phyloP scores from a whole-genome alignment of 441 rosid species.

The Bocquillonia castaneifolia region DNA sequence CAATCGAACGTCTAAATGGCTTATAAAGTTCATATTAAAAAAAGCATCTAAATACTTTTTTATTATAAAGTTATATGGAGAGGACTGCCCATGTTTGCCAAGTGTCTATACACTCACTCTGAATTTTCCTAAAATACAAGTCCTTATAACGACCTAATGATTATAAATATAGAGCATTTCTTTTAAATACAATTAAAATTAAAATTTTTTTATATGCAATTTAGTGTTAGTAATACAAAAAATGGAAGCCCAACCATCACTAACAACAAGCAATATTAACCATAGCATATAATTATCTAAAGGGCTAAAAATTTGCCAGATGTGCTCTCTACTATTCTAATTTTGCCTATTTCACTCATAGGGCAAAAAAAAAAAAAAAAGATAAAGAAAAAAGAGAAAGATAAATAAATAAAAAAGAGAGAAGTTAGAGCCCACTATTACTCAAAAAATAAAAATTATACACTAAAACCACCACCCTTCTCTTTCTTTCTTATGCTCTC shows the following conservation, averaged over 20 bases:
- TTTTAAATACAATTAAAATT: not conserved
- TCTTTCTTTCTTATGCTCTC: conserved; percentile 27
- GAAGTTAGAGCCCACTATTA: too few species aligned
- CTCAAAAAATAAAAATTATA: not conserved
- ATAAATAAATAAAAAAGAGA: too few species aligned
- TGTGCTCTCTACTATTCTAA: conserved; percentile 10
- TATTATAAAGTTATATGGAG: not conserved
- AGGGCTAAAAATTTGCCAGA: conserved; percentile 25
- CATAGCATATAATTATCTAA: conserved; percentile 28
- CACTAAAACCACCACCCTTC: conserved; percentile 8
- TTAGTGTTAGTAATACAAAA: not conserved
- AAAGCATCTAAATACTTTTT: not conserved
- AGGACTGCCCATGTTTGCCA: conserved; percentile 14
- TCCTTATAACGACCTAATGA: conserved; percentile 32
- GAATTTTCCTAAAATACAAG: conserved; percentile 20
- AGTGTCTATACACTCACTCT: conserved; percentile 5
- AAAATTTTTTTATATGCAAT: not conserved
- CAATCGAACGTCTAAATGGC: not conserved
- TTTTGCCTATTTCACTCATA: conserved; percentile 12
- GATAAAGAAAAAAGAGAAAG: too few species aligned
- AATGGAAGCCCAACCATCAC: conserved; percentile 27
- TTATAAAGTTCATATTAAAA: not conserved
- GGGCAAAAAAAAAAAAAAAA: not conserved
- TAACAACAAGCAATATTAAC: conserved; percentile 31
- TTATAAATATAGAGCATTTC: conserved; percentile 16